Base-by-base conservation (phyloP, 129 eudicot species). In the Silybum marianum region DNA sequence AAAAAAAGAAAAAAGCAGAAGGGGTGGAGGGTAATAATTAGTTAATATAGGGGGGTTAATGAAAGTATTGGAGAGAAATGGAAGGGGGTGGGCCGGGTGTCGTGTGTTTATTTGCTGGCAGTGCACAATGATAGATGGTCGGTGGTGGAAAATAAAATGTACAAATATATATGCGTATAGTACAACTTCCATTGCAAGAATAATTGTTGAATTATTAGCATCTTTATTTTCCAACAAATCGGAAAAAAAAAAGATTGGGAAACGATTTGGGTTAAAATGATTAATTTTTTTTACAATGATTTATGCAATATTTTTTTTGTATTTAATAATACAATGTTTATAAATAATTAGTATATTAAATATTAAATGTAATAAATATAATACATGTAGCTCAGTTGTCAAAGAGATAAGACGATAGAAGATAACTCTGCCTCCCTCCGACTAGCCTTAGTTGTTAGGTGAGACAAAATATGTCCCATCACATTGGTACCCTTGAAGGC, bases 81-180 rank as follows among this genome's bases (percentile, higher is more conserved):
- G 44, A 60, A 11, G 38, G 62, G 38, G 84, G 75, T 79, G 78
- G 78, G 79, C 73, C 66, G 16, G 51, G 36, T 73, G 36, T 72
- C 46, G 78, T 62, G 84, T 62, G 72, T 81, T 65, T 40, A 73
- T 74, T 74, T 74, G 80, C 84, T 81, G 75, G 66, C 80, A 65
- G 9, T 19, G 24, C 69, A 9, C 84, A 81, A 81, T 81, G 13
- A 81, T 81, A 63, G 77, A 42, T 44, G 62, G 78, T 22, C 38
- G 74, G 75, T 13, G 54, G 73, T 74, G 72, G 75, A 36, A 42
- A 71, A 25, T 26, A 81, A 26, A 63, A 19, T 65, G 80, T 81
- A 81, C 80, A 65, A 18, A 8, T 9, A 14, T 9, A 42, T 42
- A 65, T 73, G 79, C 84, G 32, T 25, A 28, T 1, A 0, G 62